Percentiles rank a stretch among this genome's conserved stretches.
These are phyloP conservation scores for Didymella keratinophila DNA, from an alignment of 2,329 filamentous ascomycete genomes.

Conservation along the genomic window DNA sequence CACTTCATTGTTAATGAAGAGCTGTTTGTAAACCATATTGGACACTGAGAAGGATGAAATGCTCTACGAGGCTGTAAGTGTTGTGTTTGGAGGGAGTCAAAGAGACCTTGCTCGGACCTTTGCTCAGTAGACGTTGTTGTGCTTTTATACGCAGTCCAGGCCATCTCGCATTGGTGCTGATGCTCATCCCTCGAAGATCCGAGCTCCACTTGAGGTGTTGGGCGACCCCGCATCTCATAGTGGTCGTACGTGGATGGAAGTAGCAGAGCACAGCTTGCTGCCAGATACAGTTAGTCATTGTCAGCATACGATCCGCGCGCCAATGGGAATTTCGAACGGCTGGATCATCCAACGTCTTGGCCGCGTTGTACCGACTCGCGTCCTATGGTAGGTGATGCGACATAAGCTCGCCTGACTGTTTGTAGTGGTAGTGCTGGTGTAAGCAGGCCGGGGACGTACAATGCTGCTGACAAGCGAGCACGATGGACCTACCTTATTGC, in stretches of 20 bases:
- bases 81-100: background rate
- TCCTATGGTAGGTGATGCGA: background rate
- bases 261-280: background rate
- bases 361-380: background rate
- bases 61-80: background rate
- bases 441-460: background rate
- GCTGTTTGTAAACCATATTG: constrained; percentile 27
- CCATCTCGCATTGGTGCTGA: background rate
- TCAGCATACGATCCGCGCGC: constrained; percentile 2
- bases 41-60: background rate
- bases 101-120: background rate
- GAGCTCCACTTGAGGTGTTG: background rate
- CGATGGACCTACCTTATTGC: background rate
- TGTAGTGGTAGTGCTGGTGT: constrained; percentile 10
- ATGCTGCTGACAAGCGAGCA: background rate
- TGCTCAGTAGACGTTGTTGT: background rate
- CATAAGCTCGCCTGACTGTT: constrained; percentile 7
- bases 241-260: background rate
- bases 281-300: background rate
- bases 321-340: background rate
- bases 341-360: background rate
- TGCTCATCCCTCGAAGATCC: background rate
- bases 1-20: constrained; percentile 44
- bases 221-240: constrained; percentile 4
- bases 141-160: constrained; percentile 2